Percentiles rank a stretch among this genome's conserved stretches.
These are phyloP conservation scores for Gymnopilus junonius DNA, from an alignment of 768 basidiomycete species.

Conservation along the genomic window DNA sequence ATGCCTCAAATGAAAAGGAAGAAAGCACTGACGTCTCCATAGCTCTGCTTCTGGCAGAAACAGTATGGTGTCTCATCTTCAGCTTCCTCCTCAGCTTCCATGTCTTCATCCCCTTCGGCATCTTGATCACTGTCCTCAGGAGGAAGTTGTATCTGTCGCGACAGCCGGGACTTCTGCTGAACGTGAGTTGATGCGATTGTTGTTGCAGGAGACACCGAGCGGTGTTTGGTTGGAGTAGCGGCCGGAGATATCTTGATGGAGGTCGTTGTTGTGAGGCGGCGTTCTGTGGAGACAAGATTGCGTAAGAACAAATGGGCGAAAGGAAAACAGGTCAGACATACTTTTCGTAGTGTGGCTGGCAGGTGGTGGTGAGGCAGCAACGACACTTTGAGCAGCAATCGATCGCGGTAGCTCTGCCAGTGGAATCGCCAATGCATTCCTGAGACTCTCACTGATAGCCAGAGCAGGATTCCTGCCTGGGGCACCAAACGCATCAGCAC, in stretches of 20 bases:
- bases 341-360: slow-evolving; percentile 45
- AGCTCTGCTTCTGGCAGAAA: slow-evolving; percentile 55
- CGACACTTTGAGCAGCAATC: slow-evolving; percentile 23
- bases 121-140: slow-evolving; percentile 39
- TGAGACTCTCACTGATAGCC: slow-evolving; percentile 47
- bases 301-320: neutral
- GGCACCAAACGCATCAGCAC: slow-evolving; percentile 26
- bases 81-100: slow-evolving; percentile 44
- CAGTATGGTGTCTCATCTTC: slow-evolving; percentile 55
- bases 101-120: slow-evolving; percentile 45
- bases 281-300: slow-evolving; percentile 32
- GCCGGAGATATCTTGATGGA: slow-evolving; percentile 47
- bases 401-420: slow-evolving; percentile 30
- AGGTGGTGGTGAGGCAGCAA: slow-evolving; percentile 25
- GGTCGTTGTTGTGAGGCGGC: slow-evolving; percentile 40
- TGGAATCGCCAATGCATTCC: slow-evolving; percentile 43
- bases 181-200: slow-evolving; percentile 34
- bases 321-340: slow-evolving; percentile 22
- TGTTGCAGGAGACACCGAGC: slow-evolving; percentile 50
- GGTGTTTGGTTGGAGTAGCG: slow-evolving; percentile 39
- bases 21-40: slow-evolving; percentile 46
- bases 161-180: slow-evolving; percentile 50
- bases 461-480: slow-evolving; percentile 37
- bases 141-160: slow-evolving; percentile 46
- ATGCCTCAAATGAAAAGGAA: neutral